Conservation (phyloP, 495 filamentous ascomycete species). For the Bathelium albidoporum region DNA sequence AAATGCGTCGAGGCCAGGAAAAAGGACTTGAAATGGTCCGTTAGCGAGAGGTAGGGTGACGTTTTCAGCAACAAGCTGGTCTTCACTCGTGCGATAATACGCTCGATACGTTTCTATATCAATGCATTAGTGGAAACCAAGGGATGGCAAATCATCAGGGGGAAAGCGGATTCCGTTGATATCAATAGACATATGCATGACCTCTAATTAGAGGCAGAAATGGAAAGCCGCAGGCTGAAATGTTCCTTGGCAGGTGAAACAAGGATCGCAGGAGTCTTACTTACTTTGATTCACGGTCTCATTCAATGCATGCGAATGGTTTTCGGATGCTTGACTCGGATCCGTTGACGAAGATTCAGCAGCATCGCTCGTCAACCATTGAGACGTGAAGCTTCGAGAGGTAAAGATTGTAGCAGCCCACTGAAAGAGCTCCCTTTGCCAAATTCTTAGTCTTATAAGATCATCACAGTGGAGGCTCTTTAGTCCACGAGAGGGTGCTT, state of each 20-base stretch:
- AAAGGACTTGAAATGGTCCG: conserved; percentile 38
- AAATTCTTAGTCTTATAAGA: conserved; percentile 3
- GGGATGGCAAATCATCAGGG: not conserved
- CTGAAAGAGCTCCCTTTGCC: conserved; percentile 48
- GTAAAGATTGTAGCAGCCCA: conserved; percentile 57
- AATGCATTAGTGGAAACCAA: not conserved
- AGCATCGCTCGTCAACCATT: not conserved
- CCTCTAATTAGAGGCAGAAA: not conserved
- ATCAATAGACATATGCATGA: too few species aligned
- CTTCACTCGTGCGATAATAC: not conserved
- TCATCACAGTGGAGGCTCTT: not conserved
- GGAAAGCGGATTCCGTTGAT: not conserved
- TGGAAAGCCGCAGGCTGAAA: not conserved
- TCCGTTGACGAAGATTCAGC: not conserved
- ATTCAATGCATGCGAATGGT: not conserved
- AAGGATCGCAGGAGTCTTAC: not conserved
- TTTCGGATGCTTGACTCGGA: not conserved
- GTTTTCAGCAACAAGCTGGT: not conserved
- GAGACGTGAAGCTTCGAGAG: conserved; percentile 45
- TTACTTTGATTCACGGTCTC: not conserved
- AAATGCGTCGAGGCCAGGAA: conserved; percentile 51
- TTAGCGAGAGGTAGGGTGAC: not conserved
- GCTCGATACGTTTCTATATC: not conserved
- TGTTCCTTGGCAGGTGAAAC: not conserved
- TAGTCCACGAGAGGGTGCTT: conserved; percentile 1